phyloP scores from a whole-genome alignment of 192 early-diverging fungal species.

The Podila epicladia region DNA sequence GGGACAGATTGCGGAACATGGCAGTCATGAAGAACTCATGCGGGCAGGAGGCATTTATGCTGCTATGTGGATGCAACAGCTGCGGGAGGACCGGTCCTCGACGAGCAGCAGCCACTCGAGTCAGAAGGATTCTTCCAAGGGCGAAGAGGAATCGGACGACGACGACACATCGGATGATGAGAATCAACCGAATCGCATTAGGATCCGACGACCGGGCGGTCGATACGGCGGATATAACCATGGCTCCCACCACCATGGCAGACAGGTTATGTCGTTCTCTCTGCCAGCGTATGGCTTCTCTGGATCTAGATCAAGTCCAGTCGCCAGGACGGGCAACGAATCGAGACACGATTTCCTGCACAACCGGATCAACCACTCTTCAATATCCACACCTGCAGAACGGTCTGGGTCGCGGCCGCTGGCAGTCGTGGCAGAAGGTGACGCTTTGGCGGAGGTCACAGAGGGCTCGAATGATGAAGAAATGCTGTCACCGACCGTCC shows the following conservation, averaged over 20 bases:
- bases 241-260: background rate
- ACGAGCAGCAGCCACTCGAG: constrained; percentile 32
- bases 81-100: constrained; percentile 28
- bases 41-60: constrained; percentile 74
- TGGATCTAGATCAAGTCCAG: constrained; percentile 1
- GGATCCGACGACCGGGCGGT: constrained; percentile 17
- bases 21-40: constrained; percentile 80
- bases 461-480: no score
- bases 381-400: background rate
- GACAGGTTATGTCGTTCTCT: constrained; percentile 37
- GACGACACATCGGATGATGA: constrained; percentile 21
- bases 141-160: constrained; percentile 31
- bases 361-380: background rate
- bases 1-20: constrained; percentile 82
- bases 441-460: background rate
- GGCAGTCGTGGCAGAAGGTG: background rate
- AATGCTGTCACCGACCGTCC: background rate
- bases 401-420: background rate
- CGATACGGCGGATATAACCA: background rate
- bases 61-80: constrained; percentile 82
- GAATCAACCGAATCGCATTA: constrained; percentile 6
- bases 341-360: background rate
- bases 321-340: background rate
- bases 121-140: constrained; percentile 50
- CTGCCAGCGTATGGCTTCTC: constrained; percentile 20